Evolutionary conservation across 2,329 filamentous ascomycete species (phyloP), one percentile per base, ranked within the genome.

Genomic region (Ophiocordyceps sinensis): DNA sequence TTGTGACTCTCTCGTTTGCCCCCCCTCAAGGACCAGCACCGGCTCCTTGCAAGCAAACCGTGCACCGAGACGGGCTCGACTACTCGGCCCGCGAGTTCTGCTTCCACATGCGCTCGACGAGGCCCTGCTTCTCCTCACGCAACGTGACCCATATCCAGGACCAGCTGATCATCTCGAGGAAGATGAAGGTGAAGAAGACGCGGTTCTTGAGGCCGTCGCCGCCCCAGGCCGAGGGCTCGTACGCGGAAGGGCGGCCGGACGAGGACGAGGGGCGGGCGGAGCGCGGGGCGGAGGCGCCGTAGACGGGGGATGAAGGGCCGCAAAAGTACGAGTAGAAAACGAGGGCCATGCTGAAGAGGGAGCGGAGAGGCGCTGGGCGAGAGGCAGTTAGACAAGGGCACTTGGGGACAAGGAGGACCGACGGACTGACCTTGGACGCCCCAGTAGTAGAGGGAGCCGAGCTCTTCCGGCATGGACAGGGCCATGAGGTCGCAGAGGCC

Each of bases 81-180:
- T 29, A 38, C 13, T 15, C 12, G 14, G 23, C 23, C n/a, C 31
- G 39, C n/a, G 37, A 17, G 10, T 11, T 38, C n/a, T 36, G 42
- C 39, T 43, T 43, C 31, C 43, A 32, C 54, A 66, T 65, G 46
- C 60, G 62, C 8, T 52, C 52, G 10, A 65, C 43, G 3, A 73
- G 53, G 17, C 57, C 61, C 5, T 52, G 47, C n/a, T 63, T 54
- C 65, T 86, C 82, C 53, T 86, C 82, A 40, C 76, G 67, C 51
- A 86, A 58, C 5, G 76, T 82, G 28, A 80, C 69, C 70, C 78
- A 85, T 21, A 76, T 77, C 87, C 87, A 94, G 60, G 94, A 87
- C 85, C 87, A 94, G 45, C 74, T 73, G 49, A 85, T 68, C 58
- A 85, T 75, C 66, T 95, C 88, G 54, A 94, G 55, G 53, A 94